Conservation (phyloP, 2,329 filamentous ascomycete species). For the Neofusicoccum cordaticola region DNA sequence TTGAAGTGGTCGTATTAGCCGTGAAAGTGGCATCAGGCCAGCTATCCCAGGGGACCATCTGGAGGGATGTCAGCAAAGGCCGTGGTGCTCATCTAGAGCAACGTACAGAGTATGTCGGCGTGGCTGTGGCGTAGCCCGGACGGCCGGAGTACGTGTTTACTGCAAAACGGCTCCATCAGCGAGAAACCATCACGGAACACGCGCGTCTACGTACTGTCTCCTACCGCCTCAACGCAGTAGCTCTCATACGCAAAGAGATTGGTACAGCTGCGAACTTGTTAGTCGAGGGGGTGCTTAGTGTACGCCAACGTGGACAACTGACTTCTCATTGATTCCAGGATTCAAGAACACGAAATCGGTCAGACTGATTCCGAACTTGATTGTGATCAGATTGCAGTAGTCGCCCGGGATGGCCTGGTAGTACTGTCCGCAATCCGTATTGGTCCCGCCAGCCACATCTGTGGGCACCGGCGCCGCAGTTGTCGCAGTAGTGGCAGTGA, state of each 20-base stretch:
- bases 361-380: conserved; percentile 32
- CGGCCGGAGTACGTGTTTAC: not conserved
- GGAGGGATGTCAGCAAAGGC: no score
- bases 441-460: conserved; percentile 25
- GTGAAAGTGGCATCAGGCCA: not conserved
- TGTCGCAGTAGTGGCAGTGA: not conserved
- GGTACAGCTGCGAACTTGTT: conserved; percentile 27
- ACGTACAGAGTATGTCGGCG: not conserved
- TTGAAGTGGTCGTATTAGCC: not conserved
- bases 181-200: no score
- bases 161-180: conserved; percentile 15
- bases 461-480: conserved; percentile 20
- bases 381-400: conserved; percentile 33
- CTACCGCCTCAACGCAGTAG: conserved; percentile 37
- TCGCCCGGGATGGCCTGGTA: conserved; percentile 32
- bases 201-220: conserved; percentile 22
- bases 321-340: conserved; percentile 25
- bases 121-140: not conserved
- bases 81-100: no score
- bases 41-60: no score
- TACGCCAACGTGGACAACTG: not conserved
- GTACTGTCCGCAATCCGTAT: conserved; percentile 28
- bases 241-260: conserved; percentile 30
- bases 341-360: conserved; percentile 37
- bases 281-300: not conserved